A percentile compares a stretch with the other conserved stretches of the same genome.
These are phyloP conservation scores for Handroanthus guayacan DNA, from an alignment of 257 asterid genomes.

Conservation along the genomic window DNA sequence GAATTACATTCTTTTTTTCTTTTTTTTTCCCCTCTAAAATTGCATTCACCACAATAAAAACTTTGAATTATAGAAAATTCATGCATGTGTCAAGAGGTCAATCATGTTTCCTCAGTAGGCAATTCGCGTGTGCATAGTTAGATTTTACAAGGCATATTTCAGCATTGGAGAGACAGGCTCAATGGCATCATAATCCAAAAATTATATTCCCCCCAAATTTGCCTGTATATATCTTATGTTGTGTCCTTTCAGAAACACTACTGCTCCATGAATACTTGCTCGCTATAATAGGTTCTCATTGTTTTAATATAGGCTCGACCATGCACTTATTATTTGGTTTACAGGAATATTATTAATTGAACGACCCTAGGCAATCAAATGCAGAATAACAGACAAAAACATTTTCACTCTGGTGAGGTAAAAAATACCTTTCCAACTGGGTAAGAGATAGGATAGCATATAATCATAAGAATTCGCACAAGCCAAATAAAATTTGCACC, in stretches of 20 bases:
- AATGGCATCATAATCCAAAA: background rate
- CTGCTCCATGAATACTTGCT: background rate
- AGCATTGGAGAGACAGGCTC: no score
- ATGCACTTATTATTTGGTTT: background rate
- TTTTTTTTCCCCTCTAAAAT: no score
- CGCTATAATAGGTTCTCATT: background rate
- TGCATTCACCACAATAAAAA: no score
- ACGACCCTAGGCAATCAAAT: slow-evolving; percentile 15
- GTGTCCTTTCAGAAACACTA: background rate
- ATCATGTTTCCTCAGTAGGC: no score
- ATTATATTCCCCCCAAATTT: background rate
- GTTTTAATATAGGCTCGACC: slow-evolving; percentile 15
- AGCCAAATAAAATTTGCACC: slow-evolving; percentile 96
- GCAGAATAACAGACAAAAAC: slow-evolving; percentile 19
- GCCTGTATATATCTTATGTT: background rate
- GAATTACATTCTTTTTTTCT: no score
- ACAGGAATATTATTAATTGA: background rate
- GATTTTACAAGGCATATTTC: no score
- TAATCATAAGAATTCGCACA: slow-evolving; percentile 81
- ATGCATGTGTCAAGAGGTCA: no score
- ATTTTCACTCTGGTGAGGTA: slow-evolving; percentile 41
- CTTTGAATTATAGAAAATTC: no score
- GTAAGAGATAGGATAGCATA: slow-evolving; percentile 84
- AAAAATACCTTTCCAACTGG: slow-evolving; percentile 94
- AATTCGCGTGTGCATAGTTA: no score